Conservation (phyloP, 495 filamentous ascomycete species). For the Immersiella caudata region DNA sequence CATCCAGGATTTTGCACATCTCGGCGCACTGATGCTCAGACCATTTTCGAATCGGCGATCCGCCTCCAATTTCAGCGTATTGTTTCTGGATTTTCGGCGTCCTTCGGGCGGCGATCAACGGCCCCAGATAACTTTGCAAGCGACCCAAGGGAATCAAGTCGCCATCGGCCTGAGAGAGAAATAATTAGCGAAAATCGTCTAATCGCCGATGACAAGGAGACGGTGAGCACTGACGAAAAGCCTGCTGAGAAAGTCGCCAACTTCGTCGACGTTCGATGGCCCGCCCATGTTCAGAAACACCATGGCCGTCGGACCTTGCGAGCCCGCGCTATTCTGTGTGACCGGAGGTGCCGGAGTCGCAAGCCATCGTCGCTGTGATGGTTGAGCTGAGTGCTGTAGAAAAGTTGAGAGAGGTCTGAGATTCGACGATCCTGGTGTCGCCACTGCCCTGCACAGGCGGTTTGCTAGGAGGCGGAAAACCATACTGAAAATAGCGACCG, state of each 20-base stretch:
- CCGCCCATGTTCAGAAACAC: constrained; percentile 99
- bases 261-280: constrained; percentile 84
- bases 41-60: constrained; percentile 97
- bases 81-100: constrained; percentile 96
- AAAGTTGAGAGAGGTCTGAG: constrained; percentile 28
- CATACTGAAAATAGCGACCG: constrained; percentile 40
- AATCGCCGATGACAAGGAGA: background rate
- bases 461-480: constrained; percentile 48
- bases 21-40: constrained; percentile 88
- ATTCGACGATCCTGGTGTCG: constrained; percentile 34
- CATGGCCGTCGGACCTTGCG: constrained; percentile 79
- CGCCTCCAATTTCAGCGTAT: constrained; percentile 93
- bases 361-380: constrained; percentile 52
- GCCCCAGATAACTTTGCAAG: constrained; percentile 87
- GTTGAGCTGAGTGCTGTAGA: constrained; percentile 27
- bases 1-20: constrained; percentile 95
- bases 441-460: constrained; percentile 48
- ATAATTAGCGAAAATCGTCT: background rate
- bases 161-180: constrained; percentile 70
- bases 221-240: constrained; percentile 69
- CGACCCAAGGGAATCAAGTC: constrained; percentile 96
- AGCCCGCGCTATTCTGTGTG: constrained; percentile 61
- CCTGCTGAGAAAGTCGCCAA: constrained; percentile 87
- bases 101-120: constrained; percentile 79
- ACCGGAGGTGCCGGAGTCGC: constrained; percentile 72